Conservation (phyloP, 139 green algal species). For the Eudorina sp. region DNA sequence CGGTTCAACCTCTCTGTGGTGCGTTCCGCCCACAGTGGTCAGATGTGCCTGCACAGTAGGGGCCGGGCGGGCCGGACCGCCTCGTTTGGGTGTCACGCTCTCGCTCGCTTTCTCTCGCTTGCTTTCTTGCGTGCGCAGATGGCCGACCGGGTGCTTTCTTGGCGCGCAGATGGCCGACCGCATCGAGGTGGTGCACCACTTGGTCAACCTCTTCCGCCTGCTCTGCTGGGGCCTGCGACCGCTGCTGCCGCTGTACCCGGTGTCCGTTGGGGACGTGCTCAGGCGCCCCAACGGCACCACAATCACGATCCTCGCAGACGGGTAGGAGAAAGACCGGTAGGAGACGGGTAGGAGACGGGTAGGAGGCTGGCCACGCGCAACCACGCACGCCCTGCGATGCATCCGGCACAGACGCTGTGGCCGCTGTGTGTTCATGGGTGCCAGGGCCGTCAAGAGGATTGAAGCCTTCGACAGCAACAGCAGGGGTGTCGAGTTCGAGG, state of each 20-base stretch:
- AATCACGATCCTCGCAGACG: constrained; percentile 17
- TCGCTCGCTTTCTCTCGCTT: too few relatives aligned
- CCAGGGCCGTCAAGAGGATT: constrained; percentile 10
- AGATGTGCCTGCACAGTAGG: too few relatives aligned
- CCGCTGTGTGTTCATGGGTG: neutral
- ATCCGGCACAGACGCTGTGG: too few relatives aligned
- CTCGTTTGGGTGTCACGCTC: too few relatives aligned
- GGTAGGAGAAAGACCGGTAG: too few relatives aligned
- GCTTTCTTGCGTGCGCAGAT: neutral
- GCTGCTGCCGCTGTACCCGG: constrained; percentile 16
- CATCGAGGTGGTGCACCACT: constrained; percentile 20
- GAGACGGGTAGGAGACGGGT: neutral
- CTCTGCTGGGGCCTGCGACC: constrained; percentile 6
- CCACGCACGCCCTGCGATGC: too few relatives aligned
- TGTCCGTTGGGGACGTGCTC: neutral
- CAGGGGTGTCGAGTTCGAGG: constrained; percentile 2
- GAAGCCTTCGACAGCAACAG: constrained; percentile 18
- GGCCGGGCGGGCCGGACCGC: too few relatives aligned
- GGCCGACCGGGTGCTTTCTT: too few relatives aligned
- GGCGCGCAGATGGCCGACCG: neutral
- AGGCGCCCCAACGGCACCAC: neutral
- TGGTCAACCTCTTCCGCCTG: constrained; percentile 21
- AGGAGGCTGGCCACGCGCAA: neutral
- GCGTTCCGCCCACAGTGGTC: too few relatives aligned
- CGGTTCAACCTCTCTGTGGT: neutral